These are phyloP conservation scores for Uncinocarpus reesii DNA, from an alignment of 2,329 filamentous ascomycete species.

Conservation along the genomic window DNA sequence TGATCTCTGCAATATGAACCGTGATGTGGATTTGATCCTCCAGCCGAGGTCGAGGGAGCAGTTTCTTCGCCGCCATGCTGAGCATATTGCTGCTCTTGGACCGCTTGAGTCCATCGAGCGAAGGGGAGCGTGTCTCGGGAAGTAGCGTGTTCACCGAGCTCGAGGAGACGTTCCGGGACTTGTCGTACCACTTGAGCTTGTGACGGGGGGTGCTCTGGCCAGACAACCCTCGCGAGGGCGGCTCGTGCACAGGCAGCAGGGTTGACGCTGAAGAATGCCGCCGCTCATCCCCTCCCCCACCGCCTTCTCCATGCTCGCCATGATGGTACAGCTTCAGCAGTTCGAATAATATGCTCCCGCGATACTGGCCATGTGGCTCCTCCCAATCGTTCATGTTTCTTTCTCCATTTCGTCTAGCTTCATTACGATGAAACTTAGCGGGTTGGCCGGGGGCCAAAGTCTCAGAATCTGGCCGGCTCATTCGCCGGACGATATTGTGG, in stretches of 20 bases:
- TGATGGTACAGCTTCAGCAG: slow-evolving; percentile 60
- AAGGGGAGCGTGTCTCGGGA: slow-evolving; percentile 12
- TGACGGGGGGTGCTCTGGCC: not conserved
- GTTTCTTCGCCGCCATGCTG: slow-evolving; percentile 21
- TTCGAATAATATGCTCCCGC: slow-evolving; percentile 61
- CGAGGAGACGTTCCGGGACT: slow-evolving; percentile 29
- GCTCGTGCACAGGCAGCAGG: slow-evolving; percentile 10
- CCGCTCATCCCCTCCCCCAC: slow-evolving; percentile 26
- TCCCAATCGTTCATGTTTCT: slow-evolving; percentile 52
- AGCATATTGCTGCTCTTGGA: slow-evolving; percentile 30
- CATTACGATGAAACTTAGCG: slow-evolving; percentile 23
- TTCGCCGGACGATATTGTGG: not conserved
- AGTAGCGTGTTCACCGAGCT: slow-evolving; percentile 23
- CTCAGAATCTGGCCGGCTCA: not conserved
- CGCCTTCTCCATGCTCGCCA: slow-evolving; percentile 25
- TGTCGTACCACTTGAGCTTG: slow-evolving; percentile 32
- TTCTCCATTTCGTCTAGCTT: slow-evolving; percentile 28
- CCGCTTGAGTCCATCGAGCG: slow-evolving; percentile 24
- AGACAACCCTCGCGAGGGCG: not conserved
- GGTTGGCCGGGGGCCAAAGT: not conserved
- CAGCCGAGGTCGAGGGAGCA: slow-evolving; percentile 15
- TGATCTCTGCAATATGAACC: slow-evolving; percentile 55
- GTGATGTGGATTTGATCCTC: slow-evolving; percentile 49
- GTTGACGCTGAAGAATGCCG: slow-evolving; percentile 9
- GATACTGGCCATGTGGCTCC: slow-evolving; percentile 50